These are phyloP conservation scores for Colletotrichum nymphaeae DNA, from an alignment of 2,329 filamentous ascomycete genomes.

Conservation along the genomic window DNA sequence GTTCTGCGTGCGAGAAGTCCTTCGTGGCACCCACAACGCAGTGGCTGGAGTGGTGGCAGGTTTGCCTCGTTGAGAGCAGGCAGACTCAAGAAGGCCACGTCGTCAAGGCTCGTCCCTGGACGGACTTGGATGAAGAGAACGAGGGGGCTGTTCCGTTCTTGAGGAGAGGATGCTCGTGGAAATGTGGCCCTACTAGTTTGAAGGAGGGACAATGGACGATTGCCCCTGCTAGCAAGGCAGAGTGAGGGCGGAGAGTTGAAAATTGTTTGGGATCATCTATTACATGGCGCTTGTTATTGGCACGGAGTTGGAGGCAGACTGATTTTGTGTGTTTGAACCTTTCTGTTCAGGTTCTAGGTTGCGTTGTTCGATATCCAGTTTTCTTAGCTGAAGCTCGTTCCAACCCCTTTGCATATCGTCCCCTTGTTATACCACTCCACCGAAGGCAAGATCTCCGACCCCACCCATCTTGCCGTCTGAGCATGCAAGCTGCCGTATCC, in stretches of 20 bases:
- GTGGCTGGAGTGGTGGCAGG: slow-evolving; percentile 73
- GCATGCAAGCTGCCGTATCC: slow-evolving; percentile 68
- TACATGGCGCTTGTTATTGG: not conserved
- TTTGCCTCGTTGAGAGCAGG: slow-evolving; percentile 38
- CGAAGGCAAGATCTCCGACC: slow-evolving; percentile 59
- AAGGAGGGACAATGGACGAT: slow-evolving; percentile 39
- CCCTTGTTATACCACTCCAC: slow-evolving; percentile 64
- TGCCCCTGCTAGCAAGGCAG: not conserved
- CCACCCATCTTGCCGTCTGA: slow-evolving; percentile 71
- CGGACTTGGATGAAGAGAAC: slow-evolving; percentile 37
- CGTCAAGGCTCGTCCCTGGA: slow-evolving; percentile 25
- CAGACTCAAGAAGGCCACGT: not conserved
- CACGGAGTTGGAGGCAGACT: slow-evolving; percentile 16
- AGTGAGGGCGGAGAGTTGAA: not conserved
- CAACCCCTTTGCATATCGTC: slow-evolving; percentile 59
- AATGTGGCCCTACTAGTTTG: slow-evolving; percentile 55
- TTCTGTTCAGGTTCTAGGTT: not conserved
- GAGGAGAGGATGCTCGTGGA: slow-evolving; percentile 62
- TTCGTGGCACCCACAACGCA: slow-evolving; percentile 64
- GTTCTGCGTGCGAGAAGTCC: slow-evolving; percentile 61
- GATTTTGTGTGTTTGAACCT: not conserved
- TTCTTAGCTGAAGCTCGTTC: slow-evolving; percentile 37
- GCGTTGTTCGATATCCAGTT: slow-evolving; percentile 2
- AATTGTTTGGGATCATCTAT: not conserved
- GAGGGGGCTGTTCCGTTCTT: slow-evolving; percentile 59